Evolutionary conservation across 2,329 filamentous ascomycete species (phyloP).

Genomic region (Colletotrichum costaricense): DNA sequence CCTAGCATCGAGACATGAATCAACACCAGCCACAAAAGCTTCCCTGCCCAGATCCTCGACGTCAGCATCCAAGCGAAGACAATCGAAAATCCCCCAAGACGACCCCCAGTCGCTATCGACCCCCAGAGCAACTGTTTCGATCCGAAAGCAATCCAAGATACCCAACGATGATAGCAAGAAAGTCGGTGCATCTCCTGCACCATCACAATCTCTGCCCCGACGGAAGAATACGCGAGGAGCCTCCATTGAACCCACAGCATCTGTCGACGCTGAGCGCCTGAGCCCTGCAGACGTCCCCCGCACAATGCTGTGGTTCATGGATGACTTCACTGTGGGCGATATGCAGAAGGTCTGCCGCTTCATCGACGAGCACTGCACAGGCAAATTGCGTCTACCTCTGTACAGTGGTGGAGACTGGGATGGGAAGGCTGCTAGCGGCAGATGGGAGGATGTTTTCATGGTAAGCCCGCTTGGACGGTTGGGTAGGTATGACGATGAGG

Average conservation of each 20-base stretch:
- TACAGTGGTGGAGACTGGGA: conserved; percentile 34
- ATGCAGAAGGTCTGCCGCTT: conserved; percentile 35
- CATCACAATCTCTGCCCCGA: neutral
- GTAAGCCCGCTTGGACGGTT: conserved; percentile 27
- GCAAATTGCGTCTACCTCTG: conserved; percentile 27
- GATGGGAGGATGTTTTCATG: conserved; percentile 34
- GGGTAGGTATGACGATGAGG: conserved; percentile 23
- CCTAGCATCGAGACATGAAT: conserved; percentile 25
- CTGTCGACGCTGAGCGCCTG: neutral
- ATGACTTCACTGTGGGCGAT: conserved; percentile 32
- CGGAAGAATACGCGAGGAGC: conserved; percentile 9
- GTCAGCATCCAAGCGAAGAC: conserved; percentile 9
- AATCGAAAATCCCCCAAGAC: neutral
- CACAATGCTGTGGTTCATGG: conserved; percentile 35
- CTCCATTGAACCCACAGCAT: neutral
- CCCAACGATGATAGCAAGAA: neutral
- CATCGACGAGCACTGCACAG: conserved; percentile 32
- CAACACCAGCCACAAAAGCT: conserved; percentile 2
- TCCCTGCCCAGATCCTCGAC: conserved; percentile 1
- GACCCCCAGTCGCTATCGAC: neutral
- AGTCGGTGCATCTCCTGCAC: neutral
- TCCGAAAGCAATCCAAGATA: conserved; percentile 3
- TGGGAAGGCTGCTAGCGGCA: conserved; percentile 27
- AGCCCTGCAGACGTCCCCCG: conserved; percentile 30
- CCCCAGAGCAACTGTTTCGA: neutral